phyloP scores from a whole-genome alignment of 495 filamentous ascomycete species.

The Neurospora tetrasperma region DNA sequence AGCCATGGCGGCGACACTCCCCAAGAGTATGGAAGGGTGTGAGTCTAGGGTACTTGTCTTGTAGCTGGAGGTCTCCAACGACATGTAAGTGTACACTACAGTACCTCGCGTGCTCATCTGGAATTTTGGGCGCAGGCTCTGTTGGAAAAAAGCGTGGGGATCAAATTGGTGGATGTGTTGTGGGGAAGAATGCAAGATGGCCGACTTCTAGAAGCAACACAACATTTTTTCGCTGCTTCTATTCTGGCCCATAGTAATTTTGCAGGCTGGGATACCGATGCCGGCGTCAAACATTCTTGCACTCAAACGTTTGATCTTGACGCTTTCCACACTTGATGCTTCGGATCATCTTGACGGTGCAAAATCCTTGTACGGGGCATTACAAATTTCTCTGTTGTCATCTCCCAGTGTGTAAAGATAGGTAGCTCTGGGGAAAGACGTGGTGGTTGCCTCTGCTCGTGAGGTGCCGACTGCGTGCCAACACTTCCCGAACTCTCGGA shows the following conservation, averaged over 20 bases:
- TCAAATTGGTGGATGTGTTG: conserved; percentile 8
- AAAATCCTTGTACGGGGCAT: background rate
- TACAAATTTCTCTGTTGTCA: background rate
- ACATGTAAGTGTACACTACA: background rate
- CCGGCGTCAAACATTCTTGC: background rate
- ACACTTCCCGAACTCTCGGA: background rate
- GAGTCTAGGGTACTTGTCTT: conserved; percentile 4
- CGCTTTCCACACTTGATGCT: background rate
- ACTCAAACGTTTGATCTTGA: background rate
- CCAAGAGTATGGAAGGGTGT: conserved; percentile 11
- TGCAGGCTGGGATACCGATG: background rate
- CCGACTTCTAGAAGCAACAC: background rate
- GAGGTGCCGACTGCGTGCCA: background rate
- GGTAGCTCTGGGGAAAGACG: background rate
- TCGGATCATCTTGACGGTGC: background rate
- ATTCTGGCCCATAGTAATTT: background rate
- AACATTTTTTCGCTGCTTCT: background rate
- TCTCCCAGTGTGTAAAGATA: background rate
- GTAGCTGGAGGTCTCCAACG: conserved; percentile 12
- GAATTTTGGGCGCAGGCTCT: conserved; percentile 16
- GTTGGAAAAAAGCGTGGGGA: conserved; percentile 17
- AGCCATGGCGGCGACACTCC: conserved; percentile 18
- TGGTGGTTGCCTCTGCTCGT: background rate
- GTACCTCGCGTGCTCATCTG: conserved; percentile 5
- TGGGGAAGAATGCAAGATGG: conserved; percentile 8